Conservation (phyloP, 129 eudicot species). For the Helichrysum umbraculigerum region DNA sequence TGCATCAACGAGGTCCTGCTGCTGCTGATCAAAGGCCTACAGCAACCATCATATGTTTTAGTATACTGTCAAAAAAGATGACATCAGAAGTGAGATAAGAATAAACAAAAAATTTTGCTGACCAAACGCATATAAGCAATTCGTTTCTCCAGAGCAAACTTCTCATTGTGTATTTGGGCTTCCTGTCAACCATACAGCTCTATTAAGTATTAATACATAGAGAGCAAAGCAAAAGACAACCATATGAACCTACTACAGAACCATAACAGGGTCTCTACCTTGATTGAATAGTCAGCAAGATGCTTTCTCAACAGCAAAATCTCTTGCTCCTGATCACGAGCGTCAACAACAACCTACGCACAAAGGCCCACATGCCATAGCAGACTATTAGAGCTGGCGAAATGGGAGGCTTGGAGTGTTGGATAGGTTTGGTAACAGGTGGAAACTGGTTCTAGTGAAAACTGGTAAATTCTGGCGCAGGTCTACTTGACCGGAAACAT, state of each 20-base stretch:
- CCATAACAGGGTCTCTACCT: slow-evolving; percentile 42
- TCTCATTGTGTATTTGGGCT: slow-evolving; percentile 82
- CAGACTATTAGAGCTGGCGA: background rate
- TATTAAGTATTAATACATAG: background rate
- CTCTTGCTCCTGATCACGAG: slow-evolving; percentile 79
- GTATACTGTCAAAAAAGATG: background rate
- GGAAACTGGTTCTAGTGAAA: background rate
- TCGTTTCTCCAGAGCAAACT: slow-evolving; percentile 79
- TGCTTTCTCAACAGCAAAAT: slow-evolving; percentile 63
- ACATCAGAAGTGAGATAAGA: slow-evolving; percentile 1
- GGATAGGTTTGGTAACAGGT: background rate
- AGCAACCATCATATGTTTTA: slow-evolving; percentile 25
- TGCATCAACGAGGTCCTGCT: slow-evolving; percentile 94
- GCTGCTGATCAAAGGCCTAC: slow-evolving; percentile 98
- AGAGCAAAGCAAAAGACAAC: background rate
- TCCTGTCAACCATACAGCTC: slow-evolving; percentile 50
- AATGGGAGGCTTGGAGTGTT: background rate
- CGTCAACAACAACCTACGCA: slow-evolving; percentile 50
- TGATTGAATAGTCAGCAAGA: slow-evolving; percentile 74
- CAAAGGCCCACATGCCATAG: background rate
- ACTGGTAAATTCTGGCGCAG: background rate
- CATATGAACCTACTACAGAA: slow-evolving; percentile 2
- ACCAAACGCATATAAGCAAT: slow-evolving; percentile 97
- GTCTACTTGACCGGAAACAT: background rate
- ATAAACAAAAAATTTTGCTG: slow-evolving; percentile 30